Conservation (phyloP, 352 stramenopile genomes). For the Globisporangium rhizosaccharum region DNA sequence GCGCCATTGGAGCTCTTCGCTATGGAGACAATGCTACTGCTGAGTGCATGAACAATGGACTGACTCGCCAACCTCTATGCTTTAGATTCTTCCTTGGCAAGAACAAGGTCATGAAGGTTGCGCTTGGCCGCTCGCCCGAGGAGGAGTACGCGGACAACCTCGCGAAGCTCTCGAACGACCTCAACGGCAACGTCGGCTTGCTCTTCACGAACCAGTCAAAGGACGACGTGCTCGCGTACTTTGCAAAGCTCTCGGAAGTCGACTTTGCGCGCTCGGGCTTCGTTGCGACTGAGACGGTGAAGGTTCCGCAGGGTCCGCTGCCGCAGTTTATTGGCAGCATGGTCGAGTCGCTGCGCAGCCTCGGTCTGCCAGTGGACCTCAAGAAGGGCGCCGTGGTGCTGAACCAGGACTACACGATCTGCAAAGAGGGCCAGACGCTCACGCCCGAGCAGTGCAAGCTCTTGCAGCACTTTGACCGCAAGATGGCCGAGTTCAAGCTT, state of each 20-base stretch:
- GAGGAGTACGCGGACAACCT: slow-evolving; percentile 97
- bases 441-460: slow-evolving; percentile 95
- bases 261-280: slow-evolving; percentile 95
- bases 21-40: background rate
- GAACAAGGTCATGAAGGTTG: slow-evolving; percentile 98
- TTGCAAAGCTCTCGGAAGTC: slow-evolving; percentile 85
- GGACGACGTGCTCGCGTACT: slow-evolving; percentile 91
- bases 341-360: slow-evolving; percentile 94
- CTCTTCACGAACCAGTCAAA: slow-evolving; percentile 92
- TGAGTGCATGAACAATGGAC: background rate
- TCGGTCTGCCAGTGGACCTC: slow-evolving; percentile 95
- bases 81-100: slow-evolving; percentile 97
- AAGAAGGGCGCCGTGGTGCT: slow-evolving; percentile 94
- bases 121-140: slow-evolving; percentile 90
- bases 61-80: slow-evolving; percentile 5
- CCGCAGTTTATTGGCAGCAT: slow-evolving; percentile 94
- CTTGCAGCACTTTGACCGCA: slow-evolving; percentile 89
- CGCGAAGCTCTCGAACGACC: slow-evolving; percentile 83
- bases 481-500: slow-evolving; percentile 86
- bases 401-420: slow-evolving; percentile 91
- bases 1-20: background rate
- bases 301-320: slow-evolving; percentile 85
- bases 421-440: slow-evolving; percentile 92
- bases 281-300: slow-evolving; percentile 86
- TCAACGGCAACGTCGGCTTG: slow-evolving; percentile 93